phyloP scores from a whole-genome alignment of 768 basidiomycete genomes.

The Cytidiella melzeri region DNA sequence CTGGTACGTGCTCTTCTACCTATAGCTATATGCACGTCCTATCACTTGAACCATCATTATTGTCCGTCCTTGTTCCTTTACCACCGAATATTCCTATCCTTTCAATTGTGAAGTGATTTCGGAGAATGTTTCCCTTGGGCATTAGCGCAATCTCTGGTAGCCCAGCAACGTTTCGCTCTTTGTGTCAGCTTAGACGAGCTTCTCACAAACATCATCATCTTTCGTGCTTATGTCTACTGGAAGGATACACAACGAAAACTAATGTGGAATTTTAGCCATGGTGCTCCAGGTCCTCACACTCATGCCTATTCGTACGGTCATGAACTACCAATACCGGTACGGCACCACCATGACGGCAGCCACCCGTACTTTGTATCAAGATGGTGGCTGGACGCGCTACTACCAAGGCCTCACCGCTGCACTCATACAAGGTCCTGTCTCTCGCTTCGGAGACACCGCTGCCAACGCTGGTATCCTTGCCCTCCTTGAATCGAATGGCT shows the following conservation, averaged over 20 bases:
- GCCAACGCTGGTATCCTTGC: slow-evolving; percentile 91
- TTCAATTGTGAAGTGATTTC: no score
- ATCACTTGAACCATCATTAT: no score
- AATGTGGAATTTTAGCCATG: no score
- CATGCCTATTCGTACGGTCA: slow-evolving; percentile 94
- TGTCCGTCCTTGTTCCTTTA: no score
- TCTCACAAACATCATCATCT: no score
- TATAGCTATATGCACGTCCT: neutral
- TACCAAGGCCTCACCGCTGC: slow-evolving; percentile 87
- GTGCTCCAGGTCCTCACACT: slow-evolving; percentile 86
- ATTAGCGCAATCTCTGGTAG: no score
- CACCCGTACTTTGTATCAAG: slow-evolving; percentile 58
- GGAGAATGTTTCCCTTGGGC: no score
- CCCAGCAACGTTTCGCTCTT: no score
- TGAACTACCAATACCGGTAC: slow-evolving; percentile 95
- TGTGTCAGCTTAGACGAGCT: no score
- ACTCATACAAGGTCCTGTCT: slow-evolving; percentile 75
- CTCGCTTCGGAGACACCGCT: slow-evolving; percentile 92
- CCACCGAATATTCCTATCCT: no score
- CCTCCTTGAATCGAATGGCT: slow-evolving; percentile 69
- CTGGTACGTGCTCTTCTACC: slow-evolving; percentile 40
- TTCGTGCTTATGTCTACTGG: slow-evolving; percentile 5
- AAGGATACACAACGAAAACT: neutral
- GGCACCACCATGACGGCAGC: slow-evolving; percentile 72
- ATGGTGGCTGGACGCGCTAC: slow-evolving; percentile 79